Evolutionary conservation across 1,139 yeast genomes (phyloP).

Genomic region (Sugiyamaella xylanicola): DNA sequence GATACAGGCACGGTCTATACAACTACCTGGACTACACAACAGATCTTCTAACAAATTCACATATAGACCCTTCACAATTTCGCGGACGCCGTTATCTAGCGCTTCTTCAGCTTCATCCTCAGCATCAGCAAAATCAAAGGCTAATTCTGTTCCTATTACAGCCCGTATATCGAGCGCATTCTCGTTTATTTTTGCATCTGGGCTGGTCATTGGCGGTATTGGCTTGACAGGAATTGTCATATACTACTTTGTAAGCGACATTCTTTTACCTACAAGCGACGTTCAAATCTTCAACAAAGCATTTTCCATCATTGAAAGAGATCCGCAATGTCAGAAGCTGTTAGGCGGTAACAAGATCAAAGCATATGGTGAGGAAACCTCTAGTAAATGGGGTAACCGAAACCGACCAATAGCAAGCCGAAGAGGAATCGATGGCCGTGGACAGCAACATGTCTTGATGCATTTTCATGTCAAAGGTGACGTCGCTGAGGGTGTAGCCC

Average conservation of each 20-base stretch:
- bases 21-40: too few relatives aligned
- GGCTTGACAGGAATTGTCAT: conserved; percentile 67
- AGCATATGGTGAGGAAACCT: conserved; percentile 74
- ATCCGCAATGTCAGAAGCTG: conserved; percentile 58
- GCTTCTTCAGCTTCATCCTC: not conserved
- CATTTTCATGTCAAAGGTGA: conserved; percentile 81
- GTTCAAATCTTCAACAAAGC: conserved; percentile 88
- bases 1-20: too few relatives aligned
- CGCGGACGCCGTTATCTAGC: not conserved
- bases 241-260: conserved; percentile 73
- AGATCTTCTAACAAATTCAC: not conserved
- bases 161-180: conserved; percentile 27
- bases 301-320: conserved; percentile 71
- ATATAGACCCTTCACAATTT: not conserved
- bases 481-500: conserved; percentile 62
- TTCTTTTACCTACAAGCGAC: conserved; percentile 87
- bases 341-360: conserved; percentile 65
- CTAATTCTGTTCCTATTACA: conserved; percentile 21
- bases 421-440: conserved; percentile 58
- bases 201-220: conserved; percentile 56
- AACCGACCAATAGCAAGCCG: conserved; percentile 75
- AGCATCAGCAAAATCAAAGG: not conserved
- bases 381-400: conserved; percentile 75
- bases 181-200: conserved; percentile 55
- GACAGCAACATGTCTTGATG: conserved; percentile 80